Base-by-base conservation (phyloP, 2,329 filamentous ascomycete species). In the Diaporthe amygdali region DNA sequence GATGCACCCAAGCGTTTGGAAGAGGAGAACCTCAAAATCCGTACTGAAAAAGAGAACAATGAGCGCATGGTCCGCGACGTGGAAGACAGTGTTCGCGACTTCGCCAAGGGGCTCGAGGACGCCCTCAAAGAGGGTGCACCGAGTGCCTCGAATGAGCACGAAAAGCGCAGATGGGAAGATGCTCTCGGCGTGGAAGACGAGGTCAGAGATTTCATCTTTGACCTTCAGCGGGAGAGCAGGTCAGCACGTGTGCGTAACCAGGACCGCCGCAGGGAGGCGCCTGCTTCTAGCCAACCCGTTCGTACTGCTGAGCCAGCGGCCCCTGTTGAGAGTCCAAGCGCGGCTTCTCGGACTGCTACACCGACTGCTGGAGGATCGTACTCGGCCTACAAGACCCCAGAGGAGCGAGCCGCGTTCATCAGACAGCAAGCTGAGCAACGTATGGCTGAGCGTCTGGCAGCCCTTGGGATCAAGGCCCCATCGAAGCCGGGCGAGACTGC, bases 41-140 rank as follows among this genome's bases (percentile, higher is more conserved):
- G 91, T 80, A 92, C 91, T 14, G 96, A 99, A 78, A 93, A 93
- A 76, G 96, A 98, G 79, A 94, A 94, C 76, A 97, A 98, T 76
- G 96, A 99, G 82, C 91, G 93, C 70, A 98, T 99, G 96, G 96
- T 97, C 30, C 91, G 91, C 68, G 96, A 99, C 81, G 96, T 99
- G 2, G 96, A 99, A 79, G 96, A 98, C 52, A 97, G 95, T 77
- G 95, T 98, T 55, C 92, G 92, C 34, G 95, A 97, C 69, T 98
- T 97, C 79, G 90, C 94, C 64, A 91, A 88, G 55, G 91, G 94
- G 73, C 90, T 99, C 63, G 95, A 98, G 79, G 93, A 96, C 76
- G 95, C 86, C 77, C 89, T 99, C 32, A 96, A 96, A 79, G 94
- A 97, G 70, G 93, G 92, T 51, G 89, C 87, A 51, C 90, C 93